Conservation (phyloP, 2,329 filamentous ascomycete genomes). For the Rhinocladiella mackenziei region DNA sequence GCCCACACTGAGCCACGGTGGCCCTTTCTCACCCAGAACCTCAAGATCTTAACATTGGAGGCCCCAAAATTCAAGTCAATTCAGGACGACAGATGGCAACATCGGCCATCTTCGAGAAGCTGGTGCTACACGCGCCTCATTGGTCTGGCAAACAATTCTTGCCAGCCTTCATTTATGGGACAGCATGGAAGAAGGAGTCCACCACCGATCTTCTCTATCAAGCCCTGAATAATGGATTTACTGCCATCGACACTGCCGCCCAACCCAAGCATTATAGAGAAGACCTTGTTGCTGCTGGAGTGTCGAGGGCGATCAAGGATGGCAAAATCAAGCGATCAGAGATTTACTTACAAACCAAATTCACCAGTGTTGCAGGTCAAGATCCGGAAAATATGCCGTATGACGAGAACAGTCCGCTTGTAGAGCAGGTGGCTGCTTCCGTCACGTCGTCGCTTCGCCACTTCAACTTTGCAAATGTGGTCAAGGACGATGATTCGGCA, state of each 20-base stretch:
- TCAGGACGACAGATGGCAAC: conserved; percentile 13
- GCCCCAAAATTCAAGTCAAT: too few species aligned
- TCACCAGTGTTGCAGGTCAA: conserved; percentile 63
- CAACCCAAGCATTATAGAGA: conserved; percentile 78
- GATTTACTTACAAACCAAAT: conserved; percentile 80
- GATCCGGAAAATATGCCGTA: conserved; percentile 61
- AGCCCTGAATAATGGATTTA: conserved; percentile 65
- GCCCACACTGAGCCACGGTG: too few species aligned
- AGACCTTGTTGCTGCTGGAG: conserved; percentile 62
- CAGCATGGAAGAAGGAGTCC: conserved; percentile 75
- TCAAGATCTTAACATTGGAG: too few species aligned
- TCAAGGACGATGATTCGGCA: conserved; percentile 36
- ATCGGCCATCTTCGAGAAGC: conserved; percentile 23
- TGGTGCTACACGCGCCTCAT: conserved; percentile 21
- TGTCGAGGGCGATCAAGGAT: conserved; percentile 58
- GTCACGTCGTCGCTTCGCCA: conserved; percentile 63
- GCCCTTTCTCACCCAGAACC: too few species aligned
- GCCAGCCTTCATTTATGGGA: conserved; percentile 65
- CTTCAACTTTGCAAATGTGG: conserved; percentile 26
- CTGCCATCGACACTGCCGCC: conserved; percentile 69
- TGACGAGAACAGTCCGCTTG: conserved; percentile 53
- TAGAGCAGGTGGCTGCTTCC: conserved; percentile 63
- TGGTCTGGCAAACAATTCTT: conserved; percentile 14
- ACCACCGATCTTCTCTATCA: conserved; percentile 65
- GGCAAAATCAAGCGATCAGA: conserved; percentile 57